phyloP scores from a whole-genome alignment of 2,329 filamentous ascomycete genomes.

The Beauveria sp. region DNA sequence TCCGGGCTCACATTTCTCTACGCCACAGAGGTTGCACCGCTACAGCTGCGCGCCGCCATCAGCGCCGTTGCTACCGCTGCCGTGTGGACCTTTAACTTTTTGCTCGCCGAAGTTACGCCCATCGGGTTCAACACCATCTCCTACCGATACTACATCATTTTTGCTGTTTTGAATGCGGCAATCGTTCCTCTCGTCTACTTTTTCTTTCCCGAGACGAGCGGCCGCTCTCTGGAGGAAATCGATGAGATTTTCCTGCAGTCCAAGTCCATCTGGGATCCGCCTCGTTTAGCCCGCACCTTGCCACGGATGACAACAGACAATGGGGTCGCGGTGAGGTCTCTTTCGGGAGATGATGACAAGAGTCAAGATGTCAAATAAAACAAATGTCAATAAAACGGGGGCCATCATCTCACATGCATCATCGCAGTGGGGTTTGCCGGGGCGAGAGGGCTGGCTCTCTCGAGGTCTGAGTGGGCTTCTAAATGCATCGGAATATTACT shows the following conservation, averaged over 20 bases:
- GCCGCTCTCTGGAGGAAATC: slow-evolving; percentile 52
- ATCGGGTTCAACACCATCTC: slow-evolving; percentile 50
- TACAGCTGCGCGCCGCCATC: slow-evolving; percentile 32
- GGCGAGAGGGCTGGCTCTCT: not conserved
- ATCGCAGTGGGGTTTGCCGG: not conserved
- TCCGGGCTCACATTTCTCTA: slow-evolving; percentile 52
- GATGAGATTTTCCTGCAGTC: slow-evolving; percentile 30
- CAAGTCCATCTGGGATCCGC: slow-evolving; percentile 12
- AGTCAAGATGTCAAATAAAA: not conserved
- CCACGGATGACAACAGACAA: slow-evolving; percentile 1
- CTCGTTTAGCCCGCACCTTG: slow-evolving; percentile 3
- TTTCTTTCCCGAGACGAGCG: slow-evolving; percentile 35
- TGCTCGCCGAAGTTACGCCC: slow-evolving; percentile 52
- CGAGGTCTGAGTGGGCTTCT: not conserved
- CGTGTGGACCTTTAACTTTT: slow-evolving; percentile 24
- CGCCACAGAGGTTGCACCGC: slow-evolving; percentile 41
- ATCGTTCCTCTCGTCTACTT: slow-evolving; percentile 35
- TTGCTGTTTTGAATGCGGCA: slow-evolving; percentile 30
- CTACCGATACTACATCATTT: slow-evolving; percentile 38
- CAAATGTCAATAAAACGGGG: not conserved
- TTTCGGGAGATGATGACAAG: not conserved
- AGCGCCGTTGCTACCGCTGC: slow-evolving; percentile 42
- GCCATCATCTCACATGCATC: not conserved
- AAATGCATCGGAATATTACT: not conserved
- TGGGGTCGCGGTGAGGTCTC: not conserved